These are phyloP conservation scores for Euclidium syriacum DNA, from an alignment of 345 rosid genomes.

Conservation along the genomic window DNA sequence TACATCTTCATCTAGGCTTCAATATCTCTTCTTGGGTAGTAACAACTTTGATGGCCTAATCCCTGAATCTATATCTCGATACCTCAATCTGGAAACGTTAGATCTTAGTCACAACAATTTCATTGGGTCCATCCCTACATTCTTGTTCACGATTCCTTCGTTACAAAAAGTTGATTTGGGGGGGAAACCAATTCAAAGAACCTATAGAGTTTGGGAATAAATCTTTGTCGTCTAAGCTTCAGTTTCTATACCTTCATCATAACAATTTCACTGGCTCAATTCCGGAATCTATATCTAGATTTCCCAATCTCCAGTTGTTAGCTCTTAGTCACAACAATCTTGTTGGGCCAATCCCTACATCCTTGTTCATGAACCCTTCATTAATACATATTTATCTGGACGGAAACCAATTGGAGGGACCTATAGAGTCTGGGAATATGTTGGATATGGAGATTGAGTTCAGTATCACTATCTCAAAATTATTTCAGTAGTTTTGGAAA, in stretches of 20 bases:
- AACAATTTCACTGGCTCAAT: neutral
- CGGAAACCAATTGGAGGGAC: too few relatives aligned
- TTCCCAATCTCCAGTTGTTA: neutral
- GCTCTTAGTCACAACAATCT: neutral
- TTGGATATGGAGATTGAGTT: neutral
- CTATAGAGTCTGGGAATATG: neutral
- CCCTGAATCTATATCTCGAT: neutral
- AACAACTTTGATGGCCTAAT: slow-evolving; percentile 1
- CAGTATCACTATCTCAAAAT: neutral
- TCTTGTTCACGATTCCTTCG: neutral
- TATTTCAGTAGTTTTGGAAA: neutral
- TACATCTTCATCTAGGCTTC: neutral
- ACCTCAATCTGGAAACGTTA: neutral
- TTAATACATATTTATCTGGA: too few relatives aligned
- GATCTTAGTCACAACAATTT: neutral
- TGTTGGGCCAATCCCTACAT: neutral
- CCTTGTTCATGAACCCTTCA: neutral
- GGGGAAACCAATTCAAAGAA: neutral
- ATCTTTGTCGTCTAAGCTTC: neutral
- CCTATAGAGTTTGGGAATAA: neutral
- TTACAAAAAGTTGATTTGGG: neutral
- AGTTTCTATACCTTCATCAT: neutral
- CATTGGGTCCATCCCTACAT: neutral
- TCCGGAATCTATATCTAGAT: neutral
- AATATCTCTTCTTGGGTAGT: neutral